Evolutionary conservation across 2,329 filamentous ascomycete genomes (phyloP).

Genomic region (Colletotrichum costaricense): DNA sequence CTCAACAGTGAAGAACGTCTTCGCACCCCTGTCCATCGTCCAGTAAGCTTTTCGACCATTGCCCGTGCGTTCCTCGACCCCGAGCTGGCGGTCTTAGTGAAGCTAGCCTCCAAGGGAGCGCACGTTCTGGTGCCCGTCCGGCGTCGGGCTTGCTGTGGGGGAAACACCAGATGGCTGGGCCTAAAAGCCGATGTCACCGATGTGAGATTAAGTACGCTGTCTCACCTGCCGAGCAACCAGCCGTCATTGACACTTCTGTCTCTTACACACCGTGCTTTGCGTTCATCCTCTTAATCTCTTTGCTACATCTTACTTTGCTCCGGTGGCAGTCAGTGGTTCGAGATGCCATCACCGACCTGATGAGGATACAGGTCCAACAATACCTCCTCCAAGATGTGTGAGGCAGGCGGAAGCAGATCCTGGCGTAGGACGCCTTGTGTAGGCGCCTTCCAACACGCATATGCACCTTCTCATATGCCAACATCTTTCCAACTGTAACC

Average conservation of each 20-base stretch:
- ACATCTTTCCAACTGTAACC: background rate
- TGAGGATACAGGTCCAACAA: no score
- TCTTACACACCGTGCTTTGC: background rate
- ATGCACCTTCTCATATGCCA: background rate
- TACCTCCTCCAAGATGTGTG: background rate
- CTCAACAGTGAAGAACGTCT: background rate
- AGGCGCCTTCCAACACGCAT: background rate
- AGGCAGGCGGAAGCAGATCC: background rate
- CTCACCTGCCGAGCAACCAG: constrained; percentile 4
- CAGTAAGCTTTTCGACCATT: constrained; percentile 28
- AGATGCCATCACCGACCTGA: background rate
- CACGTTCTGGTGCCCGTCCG: constrained; percentile 31
- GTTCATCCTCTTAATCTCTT: background rate
- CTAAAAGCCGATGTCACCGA: background rate
- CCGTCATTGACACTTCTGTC: constrained; percentile 2
- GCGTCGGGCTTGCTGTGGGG: constrained; percentile 31
- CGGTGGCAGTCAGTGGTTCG: background rate
- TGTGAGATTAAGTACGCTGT: constrained; percentile 2
- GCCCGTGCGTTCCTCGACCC: constrained; percentile 28
- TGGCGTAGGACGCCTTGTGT: no score
- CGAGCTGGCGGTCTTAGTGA: background rate
- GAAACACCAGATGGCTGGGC: constrained; percentile 24
- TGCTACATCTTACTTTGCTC: background rate
- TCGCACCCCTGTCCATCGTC: constrained; percentile 10
- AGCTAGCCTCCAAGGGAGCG: constrained; percentile 23